phyloP scores from a whole-genome alignment of 2,329 filamentous ascomycete species.

The Sordariomycetes sp. region DNA sequence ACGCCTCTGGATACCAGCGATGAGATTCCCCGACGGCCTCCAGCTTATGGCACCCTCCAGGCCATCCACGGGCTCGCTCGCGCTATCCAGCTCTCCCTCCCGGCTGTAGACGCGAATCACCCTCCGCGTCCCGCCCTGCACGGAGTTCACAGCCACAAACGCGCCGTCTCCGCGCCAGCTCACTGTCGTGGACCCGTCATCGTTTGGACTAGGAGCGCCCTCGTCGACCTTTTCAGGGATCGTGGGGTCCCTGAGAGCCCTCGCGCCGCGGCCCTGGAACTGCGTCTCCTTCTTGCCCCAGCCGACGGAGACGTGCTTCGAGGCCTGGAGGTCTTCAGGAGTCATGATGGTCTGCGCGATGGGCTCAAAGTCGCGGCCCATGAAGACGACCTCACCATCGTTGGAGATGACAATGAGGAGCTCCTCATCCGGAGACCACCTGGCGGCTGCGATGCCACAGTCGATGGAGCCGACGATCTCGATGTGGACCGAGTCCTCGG shows the following conservation, averaged over 20 bases:
- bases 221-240: conserved; percentile 87
- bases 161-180: conserved; percentile 93
- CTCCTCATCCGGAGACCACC: conserved; percentile 94
- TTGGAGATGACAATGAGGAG: conserved; percentile 73
- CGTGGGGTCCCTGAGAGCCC: conserved; percentile 80
- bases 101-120: conserved; percentile 83
- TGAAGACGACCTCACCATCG: conserved; percentile 69
- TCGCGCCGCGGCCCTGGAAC: conserved; percentile 83
- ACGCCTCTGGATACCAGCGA: conserved; percentile 73
- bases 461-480: conserved; percentile 95
- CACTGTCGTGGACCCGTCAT: conserved; percentile 59
- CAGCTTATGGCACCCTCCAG: conserved; percentile 82
- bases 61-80: conserved; percentile 87
- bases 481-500: conserved; percentile 46
- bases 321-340: conserved; percentile 68
- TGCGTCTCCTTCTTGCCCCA: conserved; percentile 99
- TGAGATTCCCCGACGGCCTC: conserved; percentile 80
- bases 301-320: conserved; percentile 87
- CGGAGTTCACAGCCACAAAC: conserved; percentile 73
- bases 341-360: conserved; percentile 63
- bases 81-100: conserved; percentile 81
- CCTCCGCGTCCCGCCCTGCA: conserved; percentile 57
- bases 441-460: conserved; percentile 75
- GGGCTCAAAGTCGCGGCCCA: conserved; percentile 84
- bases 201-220: conserved; percentile 60